Evolutionary conservation across 768 basidiomycete genomes (phyloP).

Genomic region (Pleurotus platypus): DNA sequence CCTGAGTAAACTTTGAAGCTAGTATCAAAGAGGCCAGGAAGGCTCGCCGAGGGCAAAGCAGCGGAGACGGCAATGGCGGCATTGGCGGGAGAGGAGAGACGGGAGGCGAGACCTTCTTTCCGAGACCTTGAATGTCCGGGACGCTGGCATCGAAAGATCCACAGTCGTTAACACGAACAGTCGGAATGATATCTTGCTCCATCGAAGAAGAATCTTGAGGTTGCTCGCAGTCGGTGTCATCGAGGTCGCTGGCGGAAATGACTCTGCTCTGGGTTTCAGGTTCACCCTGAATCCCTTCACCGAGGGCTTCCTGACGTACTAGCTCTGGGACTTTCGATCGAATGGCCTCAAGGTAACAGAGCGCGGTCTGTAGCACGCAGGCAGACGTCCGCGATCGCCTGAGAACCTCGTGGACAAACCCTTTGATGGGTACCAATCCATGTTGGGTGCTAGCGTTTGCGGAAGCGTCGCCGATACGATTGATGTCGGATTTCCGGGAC

Average conservation of each 20-base stretch:
- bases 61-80: constrained; percentile 63
- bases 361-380: constrained; percentile 79
- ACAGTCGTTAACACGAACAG: constrained; percentile 36
- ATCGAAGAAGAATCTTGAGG: background rate
- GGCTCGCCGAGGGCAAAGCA: constrained; percentile 84
- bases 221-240: background rate
- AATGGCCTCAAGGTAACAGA: constrained; percentile 87
- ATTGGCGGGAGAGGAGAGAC: constrained; percentile 17
- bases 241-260: constrained; percentile 9
- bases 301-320: constrained; percentile 43
- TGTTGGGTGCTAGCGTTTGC: constrained; percentile 22
- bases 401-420: constrained; percentile 87
- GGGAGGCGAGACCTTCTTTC: constrained; percentile 9
- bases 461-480: constrained; percentile 6
- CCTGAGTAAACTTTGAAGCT: constrained; percentile 91
- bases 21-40: constrained; percentile 87
- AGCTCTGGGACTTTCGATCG: constrained; percentile 67
- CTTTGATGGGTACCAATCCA: constrained; percentile 57
- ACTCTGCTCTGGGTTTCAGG: constrained; percentile 40
- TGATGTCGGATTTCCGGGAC: constrained; percentile 2
- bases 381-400: constrained; percentile 83
- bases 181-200: constrained; percentile 30
- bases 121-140: constrained; percentile 13
- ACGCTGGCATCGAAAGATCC: constrained; percentile 17
- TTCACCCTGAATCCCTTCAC: constrained; percentile 37